A percentile compares a stretch with the other conserved stretches of the same genome.
Evolutionary conservation across 169 alveolate genomes (phyloP).

Genomic region (Sarcocystis neurona): DNA sequence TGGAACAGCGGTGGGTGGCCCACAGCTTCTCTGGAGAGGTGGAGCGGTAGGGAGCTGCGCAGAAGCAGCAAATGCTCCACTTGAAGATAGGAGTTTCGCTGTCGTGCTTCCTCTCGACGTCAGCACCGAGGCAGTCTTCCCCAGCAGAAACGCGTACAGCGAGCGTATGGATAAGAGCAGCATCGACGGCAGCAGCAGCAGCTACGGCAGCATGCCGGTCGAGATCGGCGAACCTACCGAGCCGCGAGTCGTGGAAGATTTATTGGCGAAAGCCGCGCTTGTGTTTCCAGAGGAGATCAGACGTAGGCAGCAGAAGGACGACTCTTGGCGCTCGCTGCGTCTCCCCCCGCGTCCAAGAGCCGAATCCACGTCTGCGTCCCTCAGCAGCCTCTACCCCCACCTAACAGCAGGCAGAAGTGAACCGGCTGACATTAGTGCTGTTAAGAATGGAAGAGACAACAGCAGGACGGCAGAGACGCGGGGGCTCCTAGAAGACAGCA

Average conservation of each 20-base stretch:
- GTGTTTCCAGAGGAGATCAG: slow-evolving; percentile 1
- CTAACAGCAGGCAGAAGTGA: too few species aligned
- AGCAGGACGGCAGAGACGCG: too few species aligned
- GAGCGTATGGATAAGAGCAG: neutral
- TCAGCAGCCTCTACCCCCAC: too few species aligned
- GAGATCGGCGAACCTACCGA: neutral
- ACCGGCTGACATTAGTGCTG: too few species aligned
- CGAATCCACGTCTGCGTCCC: too few species aligned
- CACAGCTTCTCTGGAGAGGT: slow-evolving; percentile 16
- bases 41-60: slow-evolving; percentile 32
- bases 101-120: slow-evolving; percentile 11
- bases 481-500: too few species aligned
- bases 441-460: too few species aligned
- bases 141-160: neutral
- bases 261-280: neutral
- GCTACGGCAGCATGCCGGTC: neutral
- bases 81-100: slow-evolving; percentile 9
- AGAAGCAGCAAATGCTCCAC: slow-evolving; percentile 8
- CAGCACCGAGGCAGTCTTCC: neutral
- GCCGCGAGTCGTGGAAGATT: neutral
- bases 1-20: slow-evolving; percentile 7
- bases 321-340: too few species aligned
- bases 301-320: too few species aligned
- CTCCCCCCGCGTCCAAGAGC: too few species aligned
- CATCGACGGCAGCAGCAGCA: neutral